Conservation (phyloP, 2,329 filamentous ascomycete genomes). For the Colletotrichum acutatum region DNA sequence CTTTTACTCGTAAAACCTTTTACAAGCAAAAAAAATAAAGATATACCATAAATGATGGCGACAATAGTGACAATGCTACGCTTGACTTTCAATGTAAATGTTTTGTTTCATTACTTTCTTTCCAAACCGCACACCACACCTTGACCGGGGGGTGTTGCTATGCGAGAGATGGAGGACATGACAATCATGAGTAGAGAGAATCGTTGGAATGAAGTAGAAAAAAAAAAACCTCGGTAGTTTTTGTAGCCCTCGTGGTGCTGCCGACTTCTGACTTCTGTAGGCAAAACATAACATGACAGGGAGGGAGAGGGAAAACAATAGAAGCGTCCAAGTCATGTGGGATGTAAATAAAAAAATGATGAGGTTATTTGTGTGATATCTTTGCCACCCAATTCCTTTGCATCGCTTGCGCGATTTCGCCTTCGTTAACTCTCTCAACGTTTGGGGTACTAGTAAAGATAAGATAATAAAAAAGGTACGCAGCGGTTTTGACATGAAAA, state of each 20-base stretch:
- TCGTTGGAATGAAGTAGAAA: background rate
- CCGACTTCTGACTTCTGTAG: background rate
- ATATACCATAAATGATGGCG: background rate
- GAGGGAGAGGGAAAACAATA: background rate
- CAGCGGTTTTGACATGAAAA: background rate
- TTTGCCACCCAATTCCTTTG: conserved; percentile 19
- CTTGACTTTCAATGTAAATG: background rate
- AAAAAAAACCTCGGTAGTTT: background rate
- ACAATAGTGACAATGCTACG: background rate
- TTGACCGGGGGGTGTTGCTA: background rate
- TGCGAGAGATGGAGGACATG: background rate
- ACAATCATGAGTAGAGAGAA: background rate
- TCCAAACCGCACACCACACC: background rate
- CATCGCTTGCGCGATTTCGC: conserved; percentile 28
- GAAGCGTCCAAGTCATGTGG: background rate
- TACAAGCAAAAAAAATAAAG: no score
- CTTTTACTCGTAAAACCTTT: no score
- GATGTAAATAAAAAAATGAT: background rate
- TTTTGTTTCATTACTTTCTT: background rate
- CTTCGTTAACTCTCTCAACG: conserved; percentile 18
- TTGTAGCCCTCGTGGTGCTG: conserved; percentile 21
- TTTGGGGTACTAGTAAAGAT: conserved; percentile 17
- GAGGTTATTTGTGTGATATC: conserved; percentile 20
- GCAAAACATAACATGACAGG: background rate
- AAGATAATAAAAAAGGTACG: background rate